Evolutionary conservation across 2,329 filamentous ascomycete genomes (phyloP), one percentile per base, ranked within the genome.

Genomic region (Hymenoscyphus linearis): DNA sequence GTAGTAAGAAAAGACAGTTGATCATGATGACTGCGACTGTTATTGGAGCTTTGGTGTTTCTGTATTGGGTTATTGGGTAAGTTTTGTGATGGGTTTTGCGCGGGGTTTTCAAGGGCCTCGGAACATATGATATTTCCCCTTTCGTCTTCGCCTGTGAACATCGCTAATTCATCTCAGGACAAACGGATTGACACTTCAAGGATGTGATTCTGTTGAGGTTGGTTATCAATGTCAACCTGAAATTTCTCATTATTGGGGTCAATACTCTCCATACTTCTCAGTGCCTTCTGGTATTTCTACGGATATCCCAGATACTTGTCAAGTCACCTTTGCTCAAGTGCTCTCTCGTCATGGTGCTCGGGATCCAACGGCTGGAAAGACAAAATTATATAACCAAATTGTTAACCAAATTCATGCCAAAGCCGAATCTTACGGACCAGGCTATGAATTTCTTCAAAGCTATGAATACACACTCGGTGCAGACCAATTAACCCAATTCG

Each of bases 261-360:
- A 93, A 73, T 96, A 96, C 74, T 89, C 91, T 18, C 90, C 92
- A 1, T 96, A 86, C 76, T 96, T 90, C 75, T 82, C 87, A 0
- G 87, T 93, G 0, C 82, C 86, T 6, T 91, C 88, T 1, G 78
- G 83, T 2, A 83, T 91, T 57, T 78, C 84, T 80, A 6, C 77
- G 78, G 7, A 76, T 9, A 52, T 88, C 0, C 92, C 91, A 0
- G 67, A 77, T 0, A 79, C 78, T n/a, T 97, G 93, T 75, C 77
- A 82, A 13, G 77, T 93, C 67, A 93, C 87, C 2, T 93, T 96
- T 74, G 93, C 83, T 1, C 89, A 93, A 70, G 78, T 93, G 26
- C 81, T 97, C 55, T 92, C 91, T 25, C 86, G 93, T 2, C 93
- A 97, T 72, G 93, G 92, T 55, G 90, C 90, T 40, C 84, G 93